Evolutionary conservation across 2,329 filamentous ascomycete species (phyloP).

Genomic region (Xenoacremonium recifei): DNA sequence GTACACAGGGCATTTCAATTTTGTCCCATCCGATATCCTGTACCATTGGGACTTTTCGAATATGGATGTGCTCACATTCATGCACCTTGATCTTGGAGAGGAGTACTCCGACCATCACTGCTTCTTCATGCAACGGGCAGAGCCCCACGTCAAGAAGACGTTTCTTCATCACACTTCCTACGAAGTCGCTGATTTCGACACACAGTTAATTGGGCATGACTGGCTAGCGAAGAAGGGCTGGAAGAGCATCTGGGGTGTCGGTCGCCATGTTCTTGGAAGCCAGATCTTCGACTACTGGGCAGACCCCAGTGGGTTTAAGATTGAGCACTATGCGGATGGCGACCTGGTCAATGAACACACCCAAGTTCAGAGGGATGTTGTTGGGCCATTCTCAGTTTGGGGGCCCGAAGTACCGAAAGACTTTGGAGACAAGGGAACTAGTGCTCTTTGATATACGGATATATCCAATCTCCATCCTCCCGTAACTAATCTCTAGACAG

Average conservation of each 20-base stretch:
- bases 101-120: constrained; percentile 49
- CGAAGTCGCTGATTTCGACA: constrained; percentile 71
- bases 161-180: constrained; percentile 69
- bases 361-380: not conserved
- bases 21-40: constrained; percentile 8
- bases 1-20: constrained; percentile 6
- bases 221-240: constrained; percentile 64
- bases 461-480: no score
- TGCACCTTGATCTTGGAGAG: constrained; percentile 42
- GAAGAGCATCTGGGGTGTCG: constrained; percentile 68
- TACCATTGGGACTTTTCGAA: not conserved
- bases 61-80: constrained; percentile 41
- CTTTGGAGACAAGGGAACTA: no score
- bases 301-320: constrained; percentile 6
- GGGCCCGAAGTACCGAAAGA: constrained; percentile 5
- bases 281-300: constrained; percentile 58
- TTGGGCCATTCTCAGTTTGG: constrained; percentile 4
- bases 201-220: constrained; percentile 67
- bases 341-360: constrained; percentile 5
- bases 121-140: constrained; percentile 48
- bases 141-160: constrained; percentile 23
- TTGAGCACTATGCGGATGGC: constrained; percentile 10
- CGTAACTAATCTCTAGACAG: no score
- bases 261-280: constrained; percentile 66
- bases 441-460: no score